phyloP scores from a whole-genome alignment of 768 basidiomycete species.

The Collybia mongolica region DNA sequence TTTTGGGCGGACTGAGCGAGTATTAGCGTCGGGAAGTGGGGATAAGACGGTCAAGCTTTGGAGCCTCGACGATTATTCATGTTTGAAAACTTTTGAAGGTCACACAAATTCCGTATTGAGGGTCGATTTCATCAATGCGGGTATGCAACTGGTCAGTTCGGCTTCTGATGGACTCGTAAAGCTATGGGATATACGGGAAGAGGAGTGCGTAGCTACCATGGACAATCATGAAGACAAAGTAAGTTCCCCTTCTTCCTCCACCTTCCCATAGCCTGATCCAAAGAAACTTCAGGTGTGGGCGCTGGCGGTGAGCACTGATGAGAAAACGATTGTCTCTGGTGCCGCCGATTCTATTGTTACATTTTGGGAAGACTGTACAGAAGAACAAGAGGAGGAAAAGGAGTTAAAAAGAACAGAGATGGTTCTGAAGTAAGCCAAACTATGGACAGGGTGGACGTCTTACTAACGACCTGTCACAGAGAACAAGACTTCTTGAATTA shows the following conservation, averaged over 20 bases:
- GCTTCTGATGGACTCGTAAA: conserved; percentile 96
- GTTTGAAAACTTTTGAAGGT: conserved; percentile 95
- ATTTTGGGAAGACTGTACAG: conserved; percentile 95
- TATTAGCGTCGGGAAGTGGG: conserved; percentile 91
- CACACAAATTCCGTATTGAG: conserved; percentile 96
- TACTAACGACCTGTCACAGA: conserved; percentile 39
- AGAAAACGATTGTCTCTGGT: conserved; percentile 84
- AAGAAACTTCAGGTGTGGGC: conserved; percentile 82
- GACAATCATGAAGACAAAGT: conserved; percentile 99
- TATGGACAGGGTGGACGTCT: not conserved
- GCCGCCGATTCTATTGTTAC: conserved; percentile 96
- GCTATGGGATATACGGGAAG: conserved; percentile 89
- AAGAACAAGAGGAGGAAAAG: conserved; percentile 74
- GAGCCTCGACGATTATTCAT: conserved; percentile 92
- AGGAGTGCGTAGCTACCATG: conserved; percentile 83
- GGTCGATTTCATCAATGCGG: conserved; percentile 85
- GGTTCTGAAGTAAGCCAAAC: conserved; percentile 71
- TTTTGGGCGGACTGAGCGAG: conserved; percentile 80
- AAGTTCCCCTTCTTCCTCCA: conserved; percentile 17
- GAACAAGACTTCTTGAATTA: conserved; percentile 97
- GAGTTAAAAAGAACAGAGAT: conserved; percentile 68
- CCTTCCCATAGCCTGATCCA: not conserved
- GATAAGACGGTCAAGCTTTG: conserved; percentile 95
- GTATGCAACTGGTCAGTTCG: conserved; percentile 83
- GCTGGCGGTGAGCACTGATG: conserved; percentile 78